Base-by-base conservation (phyloP, 371 early-diverging fungal genomes). In the Mucor plumbeus region DNA sequence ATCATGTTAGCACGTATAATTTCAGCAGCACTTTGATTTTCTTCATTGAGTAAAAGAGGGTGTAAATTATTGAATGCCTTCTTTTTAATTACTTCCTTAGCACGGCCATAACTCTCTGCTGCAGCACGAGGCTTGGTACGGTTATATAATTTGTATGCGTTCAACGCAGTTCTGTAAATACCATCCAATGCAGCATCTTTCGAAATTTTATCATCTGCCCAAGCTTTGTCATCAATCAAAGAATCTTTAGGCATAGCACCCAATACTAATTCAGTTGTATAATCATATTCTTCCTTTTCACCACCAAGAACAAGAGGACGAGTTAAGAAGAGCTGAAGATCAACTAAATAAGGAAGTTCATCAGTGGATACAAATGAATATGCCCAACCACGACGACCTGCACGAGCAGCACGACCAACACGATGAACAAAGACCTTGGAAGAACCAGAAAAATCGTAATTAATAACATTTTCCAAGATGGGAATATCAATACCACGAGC, bases 401-500 rank as follows among this genome's bases (percentile, higher is more conserved):
- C 97, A 85, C 99, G 92, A 11, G 97, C 99, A 38, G 94, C 94
- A 85, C 99, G 91, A 67, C 99, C 99, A 13, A 97, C 98, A 72
- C 99, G 91, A 87, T 99, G 99, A 21, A 99, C 88, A 87, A 99
- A 97, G 21, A 98, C 92, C 78, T 98, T 99, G 75, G 94, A 90
- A 48, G 92, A 89, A 39, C 92, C 90, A 15, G 95, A 88, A 76
- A 99, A 97, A 67, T 99, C 98, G 75, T 97, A 99, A 81, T 99
- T 98, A 83, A 99, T 91, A 40, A 99, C 97, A 67, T 96, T 92
- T 72, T 97, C 96, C 35, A 99, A 81, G 19, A 95, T 90, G 17
- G 99, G 99, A 61, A 99, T 97, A 88, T 99, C 99, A 59, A 99
- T 93, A 90, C 99, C 99, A 83, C 99, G 94, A 33, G 99, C 99